A percentile compares a stretch with the other conserved stretches of the same genome.
These are phyloP conservation scores for Tetragonia tetragonoides DNA, from an alignment of 148 eudicot genomes.

Conservation along the genomic window DNA sequence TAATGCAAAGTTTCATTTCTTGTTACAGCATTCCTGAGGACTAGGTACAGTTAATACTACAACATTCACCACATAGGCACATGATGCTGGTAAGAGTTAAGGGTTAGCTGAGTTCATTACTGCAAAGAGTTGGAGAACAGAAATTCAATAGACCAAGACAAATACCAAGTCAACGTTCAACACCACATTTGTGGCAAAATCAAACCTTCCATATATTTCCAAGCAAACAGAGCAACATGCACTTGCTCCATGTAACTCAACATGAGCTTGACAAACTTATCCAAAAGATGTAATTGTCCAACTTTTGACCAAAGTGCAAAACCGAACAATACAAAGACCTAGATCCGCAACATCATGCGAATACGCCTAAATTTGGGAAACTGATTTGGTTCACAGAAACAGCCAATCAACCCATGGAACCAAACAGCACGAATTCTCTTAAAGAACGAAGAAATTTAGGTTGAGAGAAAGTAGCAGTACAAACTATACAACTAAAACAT, in stretches of 20 bases:
- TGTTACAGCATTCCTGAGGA: too few species aligned
- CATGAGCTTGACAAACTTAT: constrained; percentile 6
- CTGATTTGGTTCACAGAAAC: background rate
- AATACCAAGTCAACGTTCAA: background rate
- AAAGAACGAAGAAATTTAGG: constrained; percentile 16
- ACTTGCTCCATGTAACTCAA: constrained; percentile 4
- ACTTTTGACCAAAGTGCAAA: background rate
- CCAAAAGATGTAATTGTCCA: background rate
- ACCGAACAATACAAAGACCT: constrained; percentile 1
- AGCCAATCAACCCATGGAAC: background rate
- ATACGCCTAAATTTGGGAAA: background rate
- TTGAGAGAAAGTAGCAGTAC: constrained; percentile 9
- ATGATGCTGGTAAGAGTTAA: too few species aligned
- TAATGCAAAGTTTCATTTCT: too few species aligned
- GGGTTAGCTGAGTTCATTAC: background rate
- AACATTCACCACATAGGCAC: too few species aligned
- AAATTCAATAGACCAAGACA: background rate
- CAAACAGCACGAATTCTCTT: constrained; percentile 4
- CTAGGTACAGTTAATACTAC: too few species aligned
- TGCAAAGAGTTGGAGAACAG: background rate
- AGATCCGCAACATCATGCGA: background rate
- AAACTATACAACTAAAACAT: constrained; percentile 29
- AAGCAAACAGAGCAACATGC: background rate
- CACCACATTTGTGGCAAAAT: background rate
- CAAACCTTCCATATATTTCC: background rate